phyloP scores from a whole-genome alignment of 208 protist genomes.

The Leishmania turanica region DNA sequence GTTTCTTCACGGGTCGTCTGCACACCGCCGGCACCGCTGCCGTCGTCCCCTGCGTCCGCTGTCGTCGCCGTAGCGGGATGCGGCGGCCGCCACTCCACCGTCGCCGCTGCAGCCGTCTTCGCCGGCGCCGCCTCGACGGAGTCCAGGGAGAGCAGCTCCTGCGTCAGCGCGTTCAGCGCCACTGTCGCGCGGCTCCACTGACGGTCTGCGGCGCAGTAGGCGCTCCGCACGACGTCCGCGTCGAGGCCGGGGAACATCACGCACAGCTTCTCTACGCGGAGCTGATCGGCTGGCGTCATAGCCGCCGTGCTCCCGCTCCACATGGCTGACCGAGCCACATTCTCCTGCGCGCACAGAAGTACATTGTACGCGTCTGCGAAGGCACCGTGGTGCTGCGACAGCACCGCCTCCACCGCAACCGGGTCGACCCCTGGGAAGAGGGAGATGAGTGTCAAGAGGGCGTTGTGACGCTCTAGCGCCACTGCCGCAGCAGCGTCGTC shows the following conservation, averaged over 20 bases:
- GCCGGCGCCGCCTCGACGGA: not conserved
- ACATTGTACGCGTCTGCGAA: conserved; percentile 62
- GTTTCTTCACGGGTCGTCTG: conserved; percentile 10
- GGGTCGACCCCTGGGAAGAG: conserved; percentile 69
- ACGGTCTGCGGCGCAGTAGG: conserved; percentile 39
- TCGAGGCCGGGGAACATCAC: conserved; percentile 59
- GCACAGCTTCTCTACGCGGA: conserved; percentile 50
- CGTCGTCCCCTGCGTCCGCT: not conserved
- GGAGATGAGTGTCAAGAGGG: conserved; percentile 64
- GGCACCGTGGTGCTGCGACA: conserved; percentile 41
- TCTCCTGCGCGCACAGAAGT: conserved; percentile 61
- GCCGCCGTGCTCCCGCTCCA: conserved; percentile 38
- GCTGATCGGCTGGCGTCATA: conserved; percentile 44
- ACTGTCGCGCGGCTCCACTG: conserved; percentile 39
- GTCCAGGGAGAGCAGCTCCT: conserved; percentile 42
- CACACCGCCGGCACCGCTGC: not conserved
- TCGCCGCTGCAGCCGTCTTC: not conserved
- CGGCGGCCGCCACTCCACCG: not conserved
- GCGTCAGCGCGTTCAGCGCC: conserved; percentile 58
- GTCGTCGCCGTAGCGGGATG: not conserved
- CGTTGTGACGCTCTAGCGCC: conserved; percentile 34
- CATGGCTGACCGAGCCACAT: conserved; percentile 39
- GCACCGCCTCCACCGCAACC: conserved; percentile 51
- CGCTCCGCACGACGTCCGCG: conserved; percentile 47
- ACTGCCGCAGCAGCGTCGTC: conserved; percentile 14